Base-by-base conservation (phyloP, 495 filamentous ascomycete genomes). In the Hypoxylon fragiforme region DNA sequence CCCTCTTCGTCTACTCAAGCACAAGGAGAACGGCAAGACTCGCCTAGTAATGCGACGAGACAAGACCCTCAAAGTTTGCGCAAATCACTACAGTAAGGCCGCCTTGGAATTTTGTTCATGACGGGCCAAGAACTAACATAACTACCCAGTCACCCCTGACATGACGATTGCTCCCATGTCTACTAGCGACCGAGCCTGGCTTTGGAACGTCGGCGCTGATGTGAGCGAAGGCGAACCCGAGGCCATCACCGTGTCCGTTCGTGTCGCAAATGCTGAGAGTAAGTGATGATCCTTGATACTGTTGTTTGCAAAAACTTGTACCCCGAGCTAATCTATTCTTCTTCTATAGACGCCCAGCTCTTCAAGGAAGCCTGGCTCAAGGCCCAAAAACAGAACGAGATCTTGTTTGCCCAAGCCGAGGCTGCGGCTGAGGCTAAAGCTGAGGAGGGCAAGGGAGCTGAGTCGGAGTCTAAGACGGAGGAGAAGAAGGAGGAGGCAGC, bases 11-110 rank as follows among this genome's bases (percentile, higher is more conserved):
- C 77, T 99, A 67, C 79, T 99, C 66, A 99, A 97, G 84, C 95
- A 99, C 78, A 88, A 88, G 81, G 94, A 97, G 77, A 97, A 95
- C 72, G 85, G 86, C 70, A 99, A 97, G 87, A 96, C 91, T 46
- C 84, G 95, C 53, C 80, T 99, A 57, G 94, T 99, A 63, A 99
- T 99, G 95, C 86, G 95, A 73, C 81, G 95, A 68, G 95, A 99
- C 77, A 96, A 97, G 87, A 97, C 95, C 59, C 84, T 96, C 76
- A 99, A 99, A 81, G 94, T 97, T 74, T 99, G 95, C 86, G 95
- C 95, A 68, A 99, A 99, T 78, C 95, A 99, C 80, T 99, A 99
- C 74, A 87, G 94, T 98, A 87, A 69, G 90, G 73, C 4, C 7
- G 21, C 36, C 11, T 4, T 26, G 22, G 40, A 12, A 14, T 37